Evolutionary conservation across 2,329 filamentous ascomycete species (phyloP).

Genomic region (Gnomoniopsis sp.): DNA sequence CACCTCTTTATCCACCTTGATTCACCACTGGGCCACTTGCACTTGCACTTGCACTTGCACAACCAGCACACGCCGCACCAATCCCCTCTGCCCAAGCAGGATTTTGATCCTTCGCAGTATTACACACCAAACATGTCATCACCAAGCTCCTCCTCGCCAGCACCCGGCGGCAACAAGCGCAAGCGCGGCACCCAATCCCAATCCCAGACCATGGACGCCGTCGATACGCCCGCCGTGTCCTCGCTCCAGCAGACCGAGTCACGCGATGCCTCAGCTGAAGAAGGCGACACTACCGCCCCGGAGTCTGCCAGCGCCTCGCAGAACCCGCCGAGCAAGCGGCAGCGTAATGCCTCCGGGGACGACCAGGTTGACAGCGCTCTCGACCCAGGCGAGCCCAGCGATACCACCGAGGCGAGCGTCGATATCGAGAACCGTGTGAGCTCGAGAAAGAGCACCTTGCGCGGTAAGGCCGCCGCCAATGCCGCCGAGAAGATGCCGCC

Average conservation of each 20-base stretch:
- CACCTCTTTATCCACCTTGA: neutral
- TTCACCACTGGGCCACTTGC: neutral
- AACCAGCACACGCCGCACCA: neutral
- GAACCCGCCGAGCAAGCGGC: constrained; percentile 70
- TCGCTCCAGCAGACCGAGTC: constrained; percentile 67
- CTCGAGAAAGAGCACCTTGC: constrained; percentile 42
- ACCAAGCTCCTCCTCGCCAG: constrained; percentile 42
- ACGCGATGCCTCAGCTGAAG: constrained; percentile 79
- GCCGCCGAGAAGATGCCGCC: constrained; percentile 57
- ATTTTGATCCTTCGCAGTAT: neutral
- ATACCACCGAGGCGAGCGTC: constrained; percentile 64
- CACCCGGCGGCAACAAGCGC: constrained; percentile 62
- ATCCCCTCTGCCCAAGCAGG: neutral
- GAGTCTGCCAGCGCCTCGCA: constrained; percentile 44
- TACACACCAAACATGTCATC: constrained; percentile 52
- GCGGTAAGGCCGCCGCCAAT: constrained; percentile 36
- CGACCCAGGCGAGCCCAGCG: constrained; percentile 66
- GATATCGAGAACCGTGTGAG: constrained; percentile 62
- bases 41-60: neutral
- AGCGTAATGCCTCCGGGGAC: constrained; percentile 45
- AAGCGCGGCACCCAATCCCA: constrained; percentile 55
- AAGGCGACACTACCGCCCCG: constrained; percentile 69
- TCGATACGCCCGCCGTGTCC: constrained; percentile 43
- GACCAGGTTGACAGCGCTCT: constrained; percentile 36
- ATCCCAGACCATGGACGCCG: constrained; percentile 50